Evolutionary conservation across 2,329 filamentous ascomycete genomes (phyloP).

Genomic region (Fusarium tricinctum): DNA sequence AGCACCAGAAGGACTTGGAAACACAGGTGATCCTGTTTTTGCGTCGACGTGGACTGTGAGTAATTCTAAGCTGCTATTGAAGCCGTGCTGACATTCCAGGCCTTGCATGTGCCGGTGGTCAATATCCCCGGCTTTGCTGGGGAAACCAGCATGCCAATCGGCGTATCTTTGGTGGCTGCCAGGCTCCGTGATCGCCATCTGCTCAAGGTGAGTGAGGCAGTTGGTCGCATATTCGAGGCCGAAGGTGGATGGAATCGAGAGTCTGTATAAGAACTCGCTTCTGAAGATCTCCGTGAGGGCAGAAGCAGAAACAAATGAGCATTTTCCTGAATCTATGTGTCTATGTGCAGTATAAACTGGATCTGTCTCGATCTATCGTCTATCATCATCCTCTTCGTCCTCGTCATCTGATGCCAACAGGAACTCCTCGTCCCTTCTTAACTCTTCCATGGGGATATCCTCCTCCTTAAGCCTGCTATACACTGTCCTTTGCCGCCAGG

Average conservation of each 20-base stretch:
- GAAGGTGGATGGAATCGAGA: slow-evolving; percentile 44
- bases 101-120: slow-evolving; percentile 71
- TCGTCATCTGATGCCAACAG: slow-evolving; percentile 36
- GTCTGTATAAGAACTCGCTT: too few species aligned
- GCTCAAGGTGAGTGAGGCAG: slow-evolving; percentile 56
- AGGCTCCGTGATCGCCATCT: slow-evolving; percentile 62
- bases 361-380: background rate
- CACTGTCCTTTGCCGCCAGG: slow-evolving; percentile 14
- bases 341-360: background rate
- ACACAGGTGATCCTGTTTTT: slow-evolving; percentile 68
- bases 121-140: slow-evolving; percentile 75
- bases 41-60: slow-evolving; percentile 67
- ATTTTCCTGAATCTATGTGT: background rate
- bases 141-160: slow-evolving; percentile 65
- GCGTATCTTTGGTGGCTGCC: slow-evolving; percentile 65
- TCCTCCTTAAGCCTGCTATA: slow-evolving; percentile 45
- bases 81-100: slow-evolving; percentile 39
- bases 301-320: background rate
- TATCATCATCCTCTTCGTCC: slow-evolving; percentile 2
- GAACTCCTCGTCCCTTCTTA: slow-evolving; percentile 37
- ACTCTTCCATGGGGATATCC: slow-evolving; percentile 57
- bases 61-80: slow-evolving; percentile 52
- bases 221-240: slow-evolving; percentile 53
- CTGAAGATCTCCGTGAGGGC: background rate
- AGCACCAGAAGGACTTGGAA: slow-evolving; percentile 66